Conservation (phyloP, 2,329 filamentous ascomycete genomes). For the Calonectria honghensis region DNA sequence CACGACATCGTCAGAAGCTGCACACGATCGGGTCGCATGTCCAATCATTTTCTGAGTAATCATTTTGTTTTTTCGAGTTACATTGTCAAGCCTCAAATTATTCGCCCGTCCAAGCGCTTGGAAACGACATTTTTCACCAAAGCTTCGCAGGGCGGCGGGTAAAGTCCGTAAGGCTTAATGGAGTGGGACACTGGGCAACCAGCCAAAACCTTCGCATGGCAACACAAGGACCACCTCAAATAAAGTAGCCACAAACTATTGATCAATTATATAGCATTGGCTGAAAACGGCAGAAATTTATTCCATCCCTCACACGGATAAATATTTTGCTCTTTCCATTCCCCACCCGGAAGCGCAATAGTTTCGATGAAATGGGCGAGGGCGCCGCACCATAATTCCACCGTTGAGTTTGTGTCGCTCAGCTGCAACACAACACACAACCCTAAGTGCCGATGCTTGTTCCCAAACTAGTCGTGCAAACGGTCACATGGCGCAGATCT, state of each 20-base stretch:
- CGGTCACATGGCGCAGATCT: neutral
- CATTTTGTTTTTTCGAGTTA: neutral
- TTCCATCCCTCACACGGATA: neutral
- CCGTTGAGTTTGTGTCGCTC: neutral
- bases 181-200: neutral
- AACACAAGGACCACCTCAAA: neutral
- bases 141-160: neutral
- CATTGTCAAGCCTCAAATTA: neutral
- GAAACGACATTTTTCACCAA: neutral
- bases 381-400: neutral
- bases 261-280: neutral
- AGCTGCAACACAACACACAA: neutral
- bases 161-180: neutral
- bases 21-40: neutral
- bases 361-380: neutral
- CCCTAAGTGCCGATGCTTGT: neutral
- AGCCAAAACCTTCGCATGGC: neutral
- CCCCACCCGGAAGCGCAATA: no score
- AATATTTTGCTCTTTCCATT: neutral
- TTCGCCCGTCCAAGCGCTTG: neutral
- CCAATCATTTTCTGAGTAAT: neutral
- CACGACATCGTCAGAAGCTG: no score
- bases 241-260: neutral
- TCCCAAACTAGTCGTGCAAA: neutral
- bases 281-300: no score